Evolutionary conservation across 1,284 basidiomycete species (phyloP), one percentile per base, ranked within the genome.

Genomic region (Termitomyces sp.): DNA sequence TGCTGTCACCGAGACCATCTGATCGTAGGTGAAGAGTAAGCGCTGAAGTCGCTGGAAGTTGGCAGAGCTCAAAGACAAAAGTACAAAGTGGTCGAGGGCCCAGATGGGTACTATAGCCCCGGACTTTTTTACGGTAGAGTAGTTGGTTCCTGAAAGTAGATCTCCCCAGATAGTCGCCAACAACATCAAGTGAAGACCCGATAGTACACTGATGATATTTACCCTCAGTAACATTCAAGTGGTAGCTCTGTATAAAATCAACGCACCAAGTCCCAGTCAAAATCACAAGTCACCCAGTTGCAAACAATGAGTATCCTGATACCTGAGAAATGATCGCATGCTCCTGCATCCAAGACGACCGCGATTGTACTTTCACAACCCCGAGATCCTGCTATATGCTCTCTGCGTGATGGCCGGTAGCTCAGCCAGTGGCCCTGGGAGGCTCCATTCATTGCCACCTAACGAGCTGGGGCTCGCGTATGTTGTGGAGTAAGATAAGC

Each of bases 271-370:
- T 34, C 50, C 41, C n/a, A 13, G 24, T 33, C 50, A 12, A 17
- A 15, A 34, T 28, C 50, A 33, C 19, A 24, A 24, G 19, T 26
- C 24, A 31, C 17, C 41, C 19, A 33, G 19, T 26, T 42, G 24
- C 50, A 24, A 10, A 44, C 42, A 17, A 52, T n/a, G 3, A 52
- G 33, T 19, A 52, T 1, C n/a, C 40, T 52, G 6, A 52, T 52
- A 9, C 50, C 50, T 8, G 40, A 42, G 31, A 52, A 52, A 15
- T 26, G 10, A 12, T 36, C 21, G 21, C 31, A 15, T 28, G 50
- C 50, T 44, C 44, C 50, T 19, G 19, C n/a, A 10, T 52, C 42
- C 15, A 52, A 31, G n/a, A 52, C 42, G 15, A 51, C 26, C 13
- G 46, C n/a, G 19, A 50, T 50, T 9, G 15, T 39, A 17, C 36